Evolutionary conservation across 2,329 filamentous ascomycete genomes (phyloP).

Genomic region (Botrytis aclada): DNA sequence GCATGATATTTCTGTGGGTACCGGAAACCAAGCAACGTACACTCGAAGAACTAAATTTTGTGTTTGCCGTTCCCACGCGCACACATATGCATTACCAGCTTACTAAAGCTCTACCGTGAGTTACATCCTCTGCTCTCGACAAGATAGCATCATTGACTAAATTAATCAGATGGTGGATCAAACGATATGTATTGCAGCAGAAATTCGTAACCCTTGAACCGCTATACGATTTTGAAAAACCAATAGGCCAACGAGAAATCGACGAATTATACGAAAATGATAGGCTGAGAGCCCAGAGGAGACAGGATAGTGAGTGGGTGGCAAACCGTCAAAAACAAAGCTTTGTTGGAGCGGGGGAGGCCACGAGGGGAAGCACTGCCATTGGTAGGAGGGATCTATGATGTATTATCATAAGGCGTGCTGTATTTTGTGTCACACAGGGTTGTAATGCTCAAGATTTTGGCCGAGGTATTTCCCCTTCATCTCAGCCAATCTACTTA

Average conservation of each 20-base stretch:
- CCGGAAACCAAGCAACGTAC: slow-evolving; percentile 55
- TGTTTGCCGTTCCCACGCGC: slow-evolving; percentile 41
- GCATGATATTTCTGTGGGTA: slow-evolving; percentile 55
- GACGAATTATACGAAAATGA: not conserved
- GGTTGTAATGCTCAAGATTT: not conserved
- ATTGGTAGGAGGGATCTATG: not conserved
- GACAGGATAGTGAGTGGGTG: not conserved
- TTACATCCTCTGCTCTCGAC: not conserved
- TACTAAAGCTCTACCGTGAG: slow-evolving; percentile 30
- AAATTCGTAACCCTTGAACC: not conserved
- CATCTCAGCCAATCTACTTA: not conserved
- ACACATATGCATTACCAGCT: slow-evolving; percentile 35
- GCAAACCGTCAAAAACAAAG: not conserved
- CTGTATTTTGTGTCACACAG: not conserved
- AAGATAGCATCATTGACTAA: not conserved
- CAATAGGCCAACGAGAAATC: not conserved
- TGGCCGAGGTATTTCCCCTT: too few species aligned
- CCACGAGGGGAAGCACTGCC: not conserved
- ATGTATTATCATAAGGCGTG: not conserved
- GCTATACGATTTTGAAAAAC: slow-evolving; percentile 2
- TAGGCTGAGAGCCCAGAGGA: not conserved
- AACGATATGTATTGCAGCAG: not conserved
- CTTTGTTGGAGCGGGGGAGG: not conserved
- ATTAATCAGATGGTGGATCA: slow-evolving; percentile 12
- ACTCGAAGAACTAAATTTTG: slow-evolving; percentile 44